phyloP scores from a whole-genome alignment of 1,284 basidiomycete genomes.

The Cerrena zonata region DNA sequence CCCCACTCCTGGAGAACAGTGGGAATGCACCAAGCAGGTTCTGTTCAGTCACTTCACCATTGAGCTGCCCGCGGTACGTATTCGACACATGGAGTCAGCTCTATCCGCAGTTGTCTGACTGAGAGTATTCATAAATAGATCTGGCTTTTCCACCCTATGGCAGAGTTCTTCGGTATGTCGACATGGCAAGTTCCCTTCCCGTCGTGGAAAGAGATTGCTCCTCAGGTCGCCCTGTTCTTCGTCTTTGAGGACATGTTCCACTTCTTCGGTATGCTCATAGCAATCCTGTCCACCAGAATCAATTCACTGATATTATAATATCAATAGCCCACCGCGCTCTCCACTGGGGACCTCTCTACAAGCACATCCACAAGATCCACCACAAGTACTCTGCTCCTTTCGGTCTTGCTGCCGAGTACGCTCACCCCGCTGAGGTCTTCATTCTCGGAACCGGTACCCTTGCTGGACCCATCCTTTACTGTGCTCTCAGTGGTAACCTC shows the following conservation, averaged over 20 bases:
- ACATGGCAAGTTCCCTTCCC: conserved; percentile 95
- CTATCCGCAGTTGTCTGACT: too few species aligned
- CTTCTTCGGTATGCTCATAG: conserved; percentile 55
- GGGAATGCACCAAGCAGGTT: conserved; percentile 94
- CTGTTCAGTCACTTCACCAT: conserved; percentile 94
- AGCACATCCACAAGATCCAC: conserved; percentile 95
- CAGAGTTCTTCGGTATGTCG: conserved; percentile 83
- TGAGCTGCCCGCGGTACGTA: conserved; percentile 81
- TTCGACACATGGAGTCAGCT: too few species aligned
- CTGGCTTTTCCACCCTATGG: conserved; percentile 94
- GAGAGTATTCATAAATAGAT: conserved; percentile 73
- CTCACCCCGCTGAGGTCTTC: conserved; percentile 90
- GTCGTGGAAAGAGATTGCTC: conserved; percentile 58
- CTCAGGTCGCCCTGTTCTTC: conserved; percentile 88
- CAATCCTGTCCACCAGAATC: too few species aligned
- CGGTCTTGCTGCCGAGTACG: conserved; percentile 95
- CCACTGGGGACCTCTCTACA: conserved; percentile 89
- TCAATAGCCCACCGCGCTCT: conserved; percentile 82
- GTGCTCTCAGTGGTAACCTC: conserved; percentile 64
- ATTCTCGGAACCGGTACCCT: conserved; percentile 87
- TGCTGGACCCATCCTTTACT: conserved; percentile 82
- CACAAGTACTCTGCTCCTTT: conserved; percentile 98
- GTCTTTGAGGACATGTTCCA: conserved; percentile 96
- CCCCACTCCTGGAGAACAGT: conserved; percentile 79
- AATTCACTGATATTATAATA: too few species aligned